Evolutionary conservation across 306 rosid species (phyloP), one percentile per base, ranked within the genome.

Genomic region (Pterocarpus macrocarpus): DNA sequence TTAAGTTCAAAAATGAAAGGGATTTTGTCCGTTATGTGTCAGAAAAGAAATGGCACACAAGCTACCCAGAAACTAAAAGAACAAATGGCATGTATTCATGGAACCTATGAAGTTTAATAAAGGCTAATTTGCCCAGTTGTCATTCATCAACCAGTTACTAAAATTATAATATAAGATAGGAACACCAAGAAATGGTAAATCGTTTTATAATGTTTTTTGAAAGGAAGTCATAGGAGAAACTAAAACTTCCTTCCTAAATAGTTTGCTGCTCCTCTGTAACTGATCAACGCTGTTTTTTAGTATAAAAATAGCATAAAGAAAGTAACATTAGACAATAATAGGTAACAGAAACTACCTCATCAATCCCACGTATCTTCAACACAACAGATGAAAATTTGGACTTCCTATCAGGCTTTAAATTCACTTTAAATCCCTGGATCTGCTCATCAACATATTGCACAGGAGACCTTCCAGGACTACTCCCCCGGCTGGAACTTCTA

Each of bases 371-470:
- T 61, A 95, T 91, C 90, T 91, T 95, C 86, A 95, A 87, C 77
- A 95, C 99, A 77, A 93, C 99, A 39, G 99, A 91, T 84, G 97
- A 91, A 85, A 95, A 90, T 86, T 92, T 91, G 80, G 99, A 95
- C 89, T 91, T 95, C 89, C 76, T 93, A 86, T 95, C 99, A 36
- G 92, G 97, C 89, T 87, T 91, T 76, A 95, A 83, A 84, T 90
- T 95, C 67, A 95, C 94, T 89, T 89, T 93, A 86, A 95, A 95
- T 69, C 97, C 97, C 33, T 91, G 98, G 84, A 93, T 88, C 73
- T 89, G 97, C 85, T 90, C 97, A 56, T 90, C 94, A 73, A 80
- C 86, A 86, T 93, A 90, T 64, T 39, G 89, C 76, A 93, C 96
- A 52, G 95, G 97, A 82, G 95, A 91, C 82, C 98, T 89, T 86